A percentile compares a stretch with the other conserved stretches of the same genome.
These are phyloP conservation scores for Ogataea paraovalis DNA, from an alignment of 805 yeast species.

Conservation along the genomic window DNA sequence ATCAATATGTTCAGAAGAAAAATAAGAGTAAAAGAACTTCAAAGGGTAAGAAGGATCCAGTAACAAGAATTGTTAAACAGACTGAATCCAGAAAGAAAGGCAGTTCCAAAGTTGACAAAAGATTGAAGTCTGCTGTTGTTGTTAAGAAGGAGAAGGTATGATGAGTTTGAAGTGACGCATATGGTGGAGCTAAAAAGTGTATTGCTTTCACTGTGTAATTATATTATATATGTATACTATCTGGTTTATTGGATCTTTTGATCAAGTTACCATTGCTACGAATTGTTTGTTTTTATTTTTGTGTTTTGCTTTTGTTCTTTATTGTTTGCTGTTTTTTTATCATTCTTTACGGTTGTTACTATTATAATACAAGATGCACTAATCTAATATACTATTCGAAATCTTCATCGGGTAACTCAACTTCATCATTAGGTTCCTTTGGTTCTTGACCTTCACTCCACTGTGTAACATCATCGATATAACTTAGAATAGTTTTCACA, in stretches of 20 bases:
- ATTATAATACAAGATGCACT: not conserved
- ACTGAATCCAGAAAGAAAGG: not conserved
- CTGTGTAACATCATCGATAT: slow-evolving; percentile 95
- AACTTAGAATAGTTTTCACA: slow-evolving; percentile 78
- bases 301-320: too few relatives aligned
- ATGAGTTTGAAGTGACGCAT: too few relatives aligned
- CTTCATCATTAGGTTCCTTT: slow-evolving; percentile 84
- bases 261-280: not conserved
- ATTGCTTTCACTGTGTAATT: not conserved
- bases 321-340: not conserved
- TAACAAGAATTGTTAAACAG: not conserved
- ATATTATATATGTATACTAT: not conserved
- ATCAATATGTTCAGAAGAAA: slow-evolving; percentile 10
- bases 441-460: slow-evolving; percentile 98
- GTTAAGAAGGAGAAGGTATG: too few relatives aligned
- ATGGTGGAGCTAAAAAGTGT: too few relatives aligned
- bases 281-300: too few relatives aligned
- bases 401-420: slow-evolving; percentile 57
- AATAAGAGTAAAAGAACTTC: slow-evolving; percentile 3
- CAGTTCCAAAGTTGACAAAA: too few relatives aligned
- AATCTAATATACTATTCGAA: slow-evolving; percentile 6
- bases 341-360: not conserved
- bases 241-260: not conserved
- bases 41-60: not conserved
- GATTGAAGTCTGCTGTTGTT: too few relatives aligned